Base-by-base conservation (phyloP, 1,284 basidiomycete genomes). In the Salmacisia buchloeana region DNA sequence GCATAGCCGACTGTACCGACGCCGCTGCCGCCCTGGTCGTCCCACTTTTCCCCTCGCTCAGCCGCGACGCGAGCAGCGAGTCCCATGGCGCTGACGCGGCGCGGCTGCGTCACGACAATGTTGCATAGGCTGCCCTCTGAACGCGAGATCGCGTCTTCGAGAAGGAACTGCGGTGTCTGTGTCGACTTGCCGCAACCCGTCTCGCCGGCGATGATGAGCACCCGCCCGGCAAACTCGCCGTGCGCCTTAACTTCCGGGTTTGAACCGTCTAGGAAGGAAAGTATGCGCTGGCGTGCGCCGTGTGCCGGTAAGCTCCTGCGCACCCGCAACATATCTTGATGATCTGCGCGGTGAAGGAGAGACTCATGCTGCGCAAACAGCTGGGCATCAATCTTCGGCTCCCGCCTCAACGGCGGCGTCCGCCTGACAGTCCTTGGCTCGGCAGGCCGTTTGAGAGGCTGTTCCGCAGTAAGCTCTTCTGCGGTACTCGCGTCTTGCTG, bases 91-190 rank as follows among this genome's bases (percentile, higher is more conserved):
- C 91, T 90, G 13, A 97, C 86, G 73, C 92, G 85, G 25, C 94
- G 86, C 15, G 93, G 93, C 76, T 97, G 93, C 1, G 94, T 96
- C 13, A 94, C 84, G 49, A 97, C 83, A 60, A 97, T 92, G 25
- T 86, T 89, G 41, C 88, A 87, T 35, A 83, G 83, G 13, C 87
- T 86, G 10, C 91, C 92, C 34, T 82, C 80, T 4, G 84, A 83
- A 0, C 83, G 81, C 7, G 82, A 71, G 64, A 96, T 93, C 54
- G 90, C 85, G 63, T 84, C 86, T 75, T 97, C 93, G 34, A 81
- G 71, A n/a, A 81, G 69, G 70, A 92, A 94, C 76, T 94, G 92
- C 15, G 92, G 92, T 18, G 93, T 87, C 87, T 81, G 75, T 23
- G 81, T 81, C 63, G 90, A 92, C 80, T 97, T 97, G 35, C 93